These are phyloP conservation scores for Ceratobasidium sp. DNA, from an alignment of 1,284 basidiomycete species.

Conservation along the genomic window DNA sequence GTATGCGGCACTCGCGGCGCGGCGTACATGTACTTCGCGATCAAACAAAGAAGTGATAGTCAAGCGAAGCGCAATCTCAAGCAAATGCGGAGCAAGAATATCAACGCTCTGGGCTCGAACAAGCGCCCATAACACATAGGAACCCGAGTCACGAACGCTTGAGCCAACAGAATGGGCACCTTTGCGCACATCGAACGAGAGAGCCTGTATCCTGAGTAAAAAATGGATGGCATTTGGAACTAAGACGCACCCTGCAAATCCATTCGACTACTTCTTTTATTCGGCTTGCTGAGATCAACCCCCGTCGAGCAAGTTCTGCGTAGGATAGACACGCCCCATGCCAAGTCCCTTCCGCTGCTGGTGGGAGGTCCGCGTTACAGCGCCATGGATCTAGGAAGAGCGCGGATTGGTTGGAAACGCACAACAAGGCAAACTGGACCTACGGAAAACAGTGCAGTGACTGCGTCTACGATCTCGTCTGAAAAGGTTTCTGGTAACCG, in stretches of 20 bases:
- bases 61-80: conserved; percentile 71
- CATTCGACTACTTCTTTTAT: conserved; percentile 73
- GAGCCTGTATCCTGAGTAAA: conserved; percentile 61
- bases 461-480: conserved; percentile 80
- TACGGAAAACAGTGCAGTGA: conserved; percentile 68
- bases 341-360: conserved; percentile 86
- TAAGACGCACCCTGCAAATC: conserved; percentile 69
- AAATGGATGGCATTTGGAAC: conserved; percentile 38
- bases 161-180: conserved; percentile 93
- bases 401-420: conserved; percentile 8
- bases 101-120: conserved; percentile 75
- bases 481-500: conserved; percentile 78
- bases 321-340: conserved; percentile 93
- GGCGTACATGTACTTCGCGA: conserved; percentile 92
- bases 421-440: not conserved
- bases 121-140: conserved; percentile 95
- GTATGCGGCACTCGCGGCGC: conserved; percentile 96
- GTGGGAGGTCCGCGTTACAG: conserved; percentile 67
- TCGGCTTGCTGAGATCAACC: conserved; percentile 65
- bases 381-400: conserved; percentile 67
- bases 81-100: conserved; percentile 67
- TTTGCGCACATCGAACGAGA: conserved; percentile 91
- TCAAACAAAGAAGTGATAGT: conserved; percentile 86
- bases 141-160: conserved; percentile 91
- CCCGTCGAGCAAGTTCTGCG: conserved; percentile 89